Conservation (phyloP, 768 basidiomycete genomes). For the Rhizopogon vesiculosus region DNA sequence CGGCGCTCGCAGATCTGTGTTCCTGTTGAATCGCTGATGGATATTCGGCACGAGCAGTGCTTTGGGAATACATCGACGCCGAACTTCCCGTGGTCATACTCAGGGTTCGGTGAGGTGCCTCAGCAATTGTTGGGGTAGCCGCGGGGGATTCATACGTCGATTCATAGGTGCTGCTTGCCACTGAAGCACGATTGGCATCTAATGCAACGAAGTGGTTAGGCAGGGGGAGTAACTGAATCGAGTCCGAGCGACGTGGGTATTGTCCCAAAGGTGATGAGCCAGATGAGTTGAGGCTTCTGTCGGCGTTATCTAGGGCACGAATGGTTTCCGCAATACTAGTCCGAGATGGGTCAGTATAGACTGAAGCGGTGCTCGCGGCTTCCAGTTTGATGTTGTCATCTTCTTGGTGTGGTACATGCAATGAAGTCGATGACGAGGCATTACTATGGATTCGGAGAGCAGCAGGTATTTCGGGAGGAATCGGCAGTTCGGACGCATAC, state of each 20-base stretch:
- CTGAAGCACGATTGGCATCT: constrained; percentile 3
- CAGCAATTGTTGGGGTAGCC: background rate
- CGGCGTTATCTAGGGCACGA: background rate
- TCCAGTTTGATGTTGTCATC: background rate
- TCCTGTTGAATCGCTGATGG: background rate
- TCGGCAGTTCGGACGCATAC: background rate
- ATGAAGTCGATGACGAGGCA: constrained; percentile 1
- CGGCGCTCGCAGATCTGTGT: background rate
- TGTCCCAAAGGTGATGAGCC: background rate
- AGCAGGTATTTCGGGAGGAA: background rate
- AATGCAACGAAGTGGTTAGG: constrained; percentile 2
- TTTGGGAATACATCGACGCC: constrained; percentile 6
- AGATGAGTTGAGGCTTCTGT: background rate
- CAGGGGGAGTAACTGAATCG: background rate
- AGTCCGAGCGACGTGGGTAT: background rate
- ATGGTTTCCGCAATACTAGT: background rate
- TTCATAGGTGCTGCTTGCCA: background rate
- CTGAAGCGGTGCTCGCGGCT: background rate
- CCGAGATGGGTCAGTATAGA: constrained; percentile 1
- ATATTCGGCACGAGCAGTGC: background rate
- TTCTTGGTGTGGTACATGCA: background rate
- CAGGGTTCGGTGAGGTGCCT: background rate
- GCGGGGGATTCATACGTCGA: background rate
- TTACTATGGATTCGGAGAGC: background rate
- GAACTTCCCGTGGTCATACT: background rate